Percentiles rank a stretch among this genome's conserved stretches.
Conservation (phyloP, 202 grass and related monocot genomes). For the Digitaria exilis region DNA sequence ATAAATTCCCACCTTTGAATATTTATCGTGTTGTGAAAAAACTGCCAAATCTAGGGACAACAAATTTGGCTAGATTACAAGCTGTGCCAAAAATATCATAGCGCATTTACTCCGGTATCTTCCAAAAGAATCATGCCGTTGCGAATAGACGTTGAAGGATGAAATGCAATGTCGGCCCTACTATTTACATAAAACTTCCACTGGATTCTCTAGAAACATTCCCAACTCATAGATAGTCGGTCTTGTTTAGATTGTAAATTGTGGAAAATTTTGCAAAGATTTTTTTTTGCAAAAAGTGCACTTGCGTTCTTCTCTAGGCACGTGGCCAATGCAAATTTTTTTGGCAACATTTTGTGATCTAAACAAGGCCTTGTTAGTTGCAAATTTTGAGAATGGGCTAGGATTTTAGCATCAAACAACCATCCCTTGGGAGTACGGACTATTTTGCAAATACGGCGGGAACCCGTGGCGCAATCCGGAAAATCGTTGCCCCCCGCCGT, state of each 20-base stretch:
- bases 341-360: no score
- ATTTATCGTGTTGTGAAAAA: not conserved
- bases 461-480: not conserved
- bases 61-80: not conserved
- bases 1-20: not conserved
- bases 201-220: no score
- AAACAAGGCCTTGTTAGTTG: no score
- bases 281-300: no score
- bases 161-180: not conserved
- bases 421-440: not conserved
- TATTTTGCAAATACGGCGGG: not conserved
- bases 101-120: not conserved
- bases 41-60: no score
- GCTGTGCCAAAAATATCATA: not conserved
- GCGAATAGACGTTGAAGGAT: accelerated
- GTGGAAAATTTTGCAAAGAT: no score
- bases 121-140: no score
- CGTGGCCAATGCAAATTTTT: no score
- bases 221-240: no score
- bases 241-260: no score
- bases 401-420: not conserved
- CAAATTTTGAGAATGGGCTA: not conserved
- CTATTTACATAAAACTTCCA: not conserved
- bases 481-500: slow-evolving; percentile 24
- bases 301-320: no score